A percentile compares a stretch with the other conserved stretches of the same genome.
Conservation (phyloP, 495 filamentous ascomycete genomes). For the Penicillium dipodomyicola region DNA sequence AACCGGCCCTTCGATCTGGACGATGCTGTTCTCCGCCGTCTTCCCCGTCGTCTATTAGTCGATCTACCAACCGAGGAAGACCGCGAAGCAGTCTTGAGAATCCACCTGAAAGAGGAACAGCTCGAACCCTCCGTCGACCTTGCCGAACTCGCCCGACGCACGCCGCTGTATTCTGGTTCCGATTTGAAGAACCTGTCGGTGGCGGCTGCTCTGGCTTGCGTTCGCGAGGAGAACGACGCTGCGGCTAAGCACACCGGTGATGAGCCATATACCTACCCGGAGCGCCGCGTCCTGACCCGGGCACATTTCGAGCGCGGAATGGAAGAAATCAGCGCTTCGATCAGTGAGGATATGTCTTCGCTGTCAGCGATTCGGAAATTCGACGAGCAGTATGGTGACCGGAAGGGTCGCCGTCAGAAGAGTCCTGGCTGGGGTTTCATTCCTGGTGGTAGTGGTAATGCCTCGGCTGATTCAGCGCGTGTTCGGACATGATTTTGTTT, state of each 20-base stretch:
- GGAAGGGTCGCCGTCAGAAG: conserved; percentile 69
- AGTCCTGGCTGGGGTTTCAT: conserved; percentile 45
- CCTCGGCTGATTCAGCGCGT: conserved; percentile 34
- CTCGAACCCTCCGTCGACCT: conserved; percentile 70
- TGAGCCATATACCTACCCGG: conserved; percentile 58
- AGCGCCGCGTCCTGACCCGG: conserved; percentile 60
- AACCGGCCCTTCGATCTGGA: conserved; percentile 95
- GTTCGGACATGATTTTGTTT: conserved; percentile 38
- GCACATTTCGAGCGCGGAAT: conserved; percentile 82
- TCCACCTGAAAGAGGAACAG: conserved; percentile 77
- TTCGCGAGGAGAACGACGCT: conserved; percentile 74
- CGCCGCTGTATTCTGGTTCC: conserved; percentile 92
- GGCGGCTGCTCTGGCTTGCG: conserved; percentile 82
- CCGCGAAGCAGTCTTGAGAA: conserved; percentile 72
- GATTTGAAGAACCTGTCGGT: conserved; percentile 94
- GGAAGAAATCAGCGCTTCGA: conserved; percentile 86
- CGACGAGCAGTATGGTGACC: conserved; percentile 92
- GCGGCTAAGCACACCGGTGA: conserved; percentile 51
- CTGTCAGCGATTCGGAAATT: conserved; percentile 88
- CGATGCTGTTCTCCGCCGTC: conserved; percentile 79
- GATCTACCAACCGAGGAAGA: conserved; percentile 81
- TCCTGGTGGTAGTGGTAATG: conserved; percentile 25
- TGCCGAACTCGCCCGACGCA: conserved; percentile 65
- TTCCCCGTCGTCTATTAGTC: conserved; percentile 81
- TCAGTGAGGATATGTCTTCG: conserved; percentile 90